Percentiles rank a stretch among this genome's conserved stretches.
Conservation (phyloP, 2,329 filamentous ascomycete genomes). For the Fusarium haematococcum region DNA sequence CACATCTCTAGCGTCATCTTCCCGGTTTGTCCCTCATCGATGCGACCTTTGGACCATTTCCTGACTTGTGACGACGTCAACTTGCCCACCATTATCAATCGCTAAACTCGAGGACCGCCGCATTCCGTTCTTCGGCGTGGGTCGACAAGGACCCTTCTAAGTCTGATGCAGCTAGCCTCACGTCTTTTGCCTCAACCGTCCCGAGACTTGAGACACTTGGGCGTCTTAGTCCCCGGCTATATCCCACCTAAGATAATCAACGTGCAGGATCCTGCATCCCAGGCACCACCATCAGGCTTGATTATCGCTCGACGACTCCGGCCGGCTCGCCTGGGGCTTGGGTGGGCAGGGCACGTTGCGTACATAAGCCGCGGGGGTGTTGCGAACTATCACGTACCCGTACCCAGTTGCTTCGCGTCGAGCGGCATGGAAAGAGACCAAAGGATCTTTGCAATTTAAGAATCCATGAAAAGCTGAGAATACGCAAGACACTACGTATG, state of each 20-base stretch:
- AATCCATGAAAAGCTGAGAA: slow-evolving; percentile 19
- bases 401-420: background rate
- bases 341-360: slow-evolving; percentile 2
- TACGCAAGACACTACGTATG: background rate
- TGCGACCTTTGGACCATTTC: slow-evolving; percentile 19
- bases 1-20: slow-evolving; percentile 23
- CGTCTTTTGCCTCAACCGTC: slow-evolving; percentile 15
- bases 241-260: slow-evolving; percentile 45
- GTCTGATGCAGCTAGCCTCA: slow-evolving; percentile 38
- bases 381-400: background rate
- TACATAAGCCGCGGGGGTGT: background rate
- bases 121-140: slow-evolving; percentile 42
- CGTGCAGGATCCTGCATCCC: slow-evolving; percentile 42
- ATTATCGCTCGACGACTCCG: slow-evolving; percentile 24
- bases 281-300: slow-evolving; percentile 30
- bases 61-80: slow-evolving; percentile 33
- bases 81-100: slow-evolving; percentile 29
- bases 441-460: background rate
- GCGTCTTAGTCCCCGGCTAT: slow-evolving; percentile 22
- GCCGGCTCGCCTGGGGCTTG: slow-evolving; percentile 12
- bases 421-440: background rate
- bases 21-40: slow-evolving; percentile 41
- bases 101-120: slow-evolving; percentile 22
- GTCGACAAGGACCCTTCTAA: slow-evolving; percentile 32
- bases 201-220: slow-evolving; percentile 30